Conservation (phyloP, 352 stramenopile genomes). For the Peronosclerospora sorghi region DNA sequence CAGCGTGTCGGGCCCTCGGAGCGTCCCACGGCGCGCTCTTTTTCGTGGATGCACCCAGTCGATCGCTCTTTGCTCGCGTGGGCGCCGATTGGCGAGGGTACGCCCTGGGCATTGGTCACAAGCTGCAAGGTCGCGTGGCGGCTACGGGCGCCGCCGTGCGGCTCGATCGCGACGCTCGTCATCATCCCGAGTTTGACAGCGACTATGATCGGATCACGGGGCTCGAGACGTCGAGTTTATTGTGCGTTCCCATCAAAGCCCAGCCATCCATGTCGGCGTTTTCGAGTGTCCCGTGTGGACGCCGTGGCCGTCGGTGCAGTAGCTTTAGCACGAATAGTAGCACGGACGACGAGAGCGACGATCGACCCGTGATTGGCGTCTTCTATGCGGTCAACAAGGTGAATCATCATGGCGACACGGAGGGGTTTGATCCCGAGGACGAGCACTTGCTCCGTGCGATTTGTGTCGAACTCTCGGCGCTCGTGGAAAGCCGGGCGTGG, state of each 20-base stretch:
- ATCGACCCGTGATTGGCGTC: constrained; percentile 47
- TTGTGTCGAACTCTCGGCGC: constrained; percentile 42
- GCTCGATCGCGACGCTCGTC: constrained; percentile 34
- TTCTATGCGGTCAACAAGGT: constrained; percentile 79
- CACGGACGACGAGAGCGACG: constrained; percentile 24
- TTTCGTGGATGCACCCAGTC: constrained; percentile 62
- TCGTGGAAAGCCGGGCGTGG: constrained; percentile 58
- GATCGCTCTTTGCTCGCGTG: constrained; percentile 54
- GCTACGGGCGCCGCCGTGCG: constrained; percentile 45
- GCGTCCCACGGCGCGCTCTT: constrained; percentile 54
- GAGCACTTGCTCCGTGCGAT: constrained; percentile 58
- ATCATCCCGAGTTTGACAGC: constrained; percentile 56
- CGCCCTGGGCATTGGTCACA: constrained; percentile 50
- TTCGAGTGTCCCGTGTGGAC: constrained; percentile 5
- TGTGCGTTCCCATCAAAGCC: constrained; percentile 66
- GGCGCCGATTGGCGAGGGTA: constrained; percentile 62
- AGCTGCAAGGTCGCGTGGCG: constrained; percentile 58
- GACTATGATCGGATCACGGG: constrained; percentile 52
- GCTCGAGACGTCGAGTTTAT: constrained; percentile 48
- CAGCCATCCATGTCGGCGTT: constrained; percentile 17
- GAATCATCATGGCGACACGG: constrained; percentile 17
- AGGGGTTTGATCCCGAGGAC: constrained; percentile 50
- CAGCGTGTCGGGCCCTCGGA: constrained; percentile 15
- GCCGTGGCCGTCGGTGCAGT: constrained; percentile 23
- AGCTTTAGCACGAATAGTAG: constrained; percentile 52